Evolutionary conservation across 495 filamentous ascomycete species (phyloP), one percentile per base, ranked within the genome.

Genomic region (Lepidopterella palustris): DNA sequence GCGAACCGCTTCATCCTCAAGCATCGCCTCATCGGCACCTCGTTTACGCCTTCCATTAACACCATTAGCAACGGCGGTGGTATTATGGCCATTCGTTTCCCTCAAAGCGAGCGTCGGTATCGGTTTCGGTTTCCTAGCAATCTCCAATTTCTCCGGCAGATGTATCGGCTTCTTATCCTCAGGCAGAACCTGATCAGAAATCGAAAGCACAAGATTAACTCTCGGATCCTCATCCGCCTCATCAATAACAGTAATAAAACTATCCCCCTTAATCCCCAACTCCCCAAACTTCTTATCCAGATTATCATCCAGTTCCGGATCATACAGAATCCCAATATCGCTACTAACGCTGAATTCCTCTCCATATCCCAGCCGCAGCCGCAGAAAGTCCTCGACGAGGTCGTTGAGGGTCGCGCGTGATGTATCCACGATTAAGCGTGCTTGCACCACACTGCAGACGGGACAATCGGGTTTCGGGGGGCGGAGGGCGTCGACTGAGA

Each of bases 271-370:
- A 65, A 84, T 76, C 67, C 89, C 90, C 1, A 95, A 77, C n/a
- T 96, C 87, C 20, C 71, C 77, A 26, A 98, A 79, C 45, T 84
- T 87, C 75, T 90, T 93, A 0, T 73, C 68, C 0, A 97, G 74
- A 61, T 97, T 93, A 60, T 95, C 91, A 5, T 90, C 89, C 61
- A 92, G 78, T 56, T 97, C 93, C 0, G 83, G 82, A 66, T 97
- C 93, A 67, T 95, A 99, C 4, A 97, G 77, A 6, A 87, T 74
- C 48, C 84, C 85, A n/a, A 77, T 71, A 2, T 87, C 84, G 49
- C 81, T 90, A 59, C 80, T 84, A 57, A 98, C 77, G 11, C 83
- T 85, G 32, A 97, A 80, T 35, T 96, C 92, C 54, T 92, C 86
- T 8, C 86, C 84, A 68, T 95, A 97, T 10, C 88, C 89, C 3